Base-by-base conservation (phyloP, 2,329 filamentous ascomycete genomes). In the Arthroderma sp. region DNA sequence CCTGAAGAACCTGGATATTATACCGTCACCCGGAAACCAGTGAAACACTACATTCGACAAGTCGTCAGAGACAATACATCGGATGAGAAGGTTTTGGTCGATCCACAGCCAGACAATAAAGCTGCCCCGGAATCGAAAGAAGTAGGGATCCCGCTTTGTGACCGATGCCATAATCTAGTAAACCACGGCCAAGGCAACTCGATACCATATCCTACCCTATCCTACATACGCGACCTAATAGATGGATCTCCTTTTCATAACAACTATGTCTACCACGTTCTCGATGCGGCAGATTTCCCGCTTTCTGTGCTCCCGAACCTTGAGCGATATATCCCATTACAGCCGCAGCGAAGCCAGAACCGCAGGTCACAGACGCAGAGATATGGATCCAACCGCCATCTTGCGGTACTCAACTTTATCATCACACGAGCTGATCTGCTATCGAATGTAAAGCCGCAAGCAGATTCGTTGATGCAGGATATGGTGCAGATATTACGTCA, bases 211-310 rank as follows among this genome's bases (percentile, higher is more conserved):
- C 93, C 93, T 0, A 85, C 85, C 0, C 79, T 96, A 61, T 81
- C 89, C 44, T 84, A 88, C 1, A 83, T 98, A 55, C 83, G 84
- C 62, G 85, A 89, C 61, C 95, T 90, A 15, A 86, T 98, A 55
- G 80, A 85, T 56, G 88, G 95, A 70, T 95, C 91, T 0, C 91
- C 91, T 0, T 85, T 94, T 72, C 87, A 87, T 68, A 82, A 87
- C 68, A 97, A 98, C 66, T 88, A 96, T 71, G 85, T 98, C 60
- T 98, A 97, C 69, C 93, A 98, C 71, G 79, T 98, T 25, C 76
- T 98, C 21, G 93, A 98, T 67, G 91, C 93, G 2, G 93, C 91
- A 60, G 93, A 98, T 71, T 97, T 98, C 62, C 93, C 93, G 19
- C 87, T 98, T 81, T 96, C 93, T 1, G 74, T 98, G 13, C 78